Percentiles rank a stretch among this genome's conserved stretches.
These are phyloP conservation scores for Boletellus ananas DNA, from an alignment of 768 basidiomycete genomes.

Conservation along the genomic window DNA sequence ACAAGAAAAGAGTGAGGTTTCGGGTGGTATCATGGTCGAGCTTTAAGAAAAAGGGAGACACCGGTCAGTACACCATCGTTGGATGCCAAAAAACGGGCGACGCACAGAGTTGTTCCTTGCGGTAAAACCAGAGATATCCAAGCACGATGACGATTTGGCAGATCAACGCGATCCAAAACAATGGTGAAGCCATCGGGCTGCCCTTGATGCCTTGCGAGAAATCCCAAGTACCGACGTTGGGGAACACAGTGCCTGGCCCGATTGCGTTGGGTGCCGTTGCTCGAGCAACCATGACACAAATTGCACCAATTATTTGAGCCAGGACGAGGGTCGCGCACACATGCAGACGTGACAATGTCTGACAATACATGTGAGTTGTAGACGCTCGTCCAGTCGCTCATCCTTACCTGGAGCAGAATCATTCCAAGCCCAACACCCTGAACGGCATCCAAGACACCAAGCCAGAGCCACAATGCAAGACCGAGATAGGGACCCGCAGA, in stretches of 20 bases:
- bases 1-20: background rate
- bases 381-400: background rate
- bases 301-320: conserved; percentile 83
- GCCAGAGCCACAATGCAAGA: conserved; percentile 89
- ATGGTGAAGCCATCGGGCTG: conserved; percentile 77
- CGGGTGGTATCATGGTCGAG: conserved; percentile 22
- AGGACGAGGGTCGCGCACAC: conserved; percentile 92
- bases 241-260: conserved; percentile 88
- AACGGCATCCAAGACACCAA: conserved; percentile 89
- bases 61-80: no score
- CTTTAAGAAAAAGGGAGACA: conserved; percentile 2
- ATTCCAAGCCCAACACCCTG: conserved; percentile 94
- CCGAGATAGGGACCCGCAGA: conserved; percentile 82
- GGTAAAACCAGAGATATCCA: conserved; percentile 97
- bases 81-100: conserved; percentile 7
- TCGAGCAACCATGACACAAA: conserved; percentile 90
- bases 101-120: conserved; percentile 87
- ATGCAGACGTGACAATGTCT: conserved; percentile 88
- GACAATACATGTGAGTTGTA: background rate
- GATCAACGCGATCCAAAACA: conserved; percentile 84
- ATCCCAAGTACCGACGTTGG: conserved; percentile 89
- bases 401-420: conserved; percentile 67
- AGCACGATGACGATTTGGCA: conserved; percentile 82
- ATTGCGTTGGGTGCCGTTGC: conserved; percentile 87
- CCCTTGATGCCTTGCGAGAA: conserved; percentile 66